These are phyloP conservation scores for Stagonosporopsis vannaccii DNA, from an alignment of 2,329 filamentous ascomycete species.

Conservation along the genomic window DNA sequence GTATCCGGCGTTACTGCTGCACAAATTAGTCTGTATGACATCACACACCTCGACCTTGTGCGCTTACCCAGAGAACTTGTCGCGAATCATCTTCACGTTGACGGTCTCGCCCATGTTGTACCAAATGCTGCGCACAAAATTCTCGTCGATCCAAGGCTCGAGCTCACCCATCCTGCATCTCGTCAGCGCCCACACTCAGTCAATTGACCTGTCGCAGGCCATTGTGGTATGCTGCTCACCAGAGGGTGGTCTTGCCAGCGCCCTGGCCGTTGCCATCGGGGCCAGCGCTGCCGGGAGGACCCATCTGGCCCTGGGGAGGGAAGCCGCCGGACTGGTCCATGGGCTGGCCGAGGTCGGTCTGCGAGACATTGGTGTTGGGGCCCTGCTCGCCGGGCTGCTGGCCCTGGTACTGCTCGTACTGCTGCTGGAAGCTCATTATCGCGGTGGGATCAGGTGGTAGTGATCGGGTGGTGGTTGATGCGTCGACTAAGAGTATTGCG, in stretches of 20 bases:
- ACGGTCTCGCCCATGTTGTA: slow-evolving; percentile 92
- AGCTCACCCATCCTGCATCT: slow-evolving; percentile 92
- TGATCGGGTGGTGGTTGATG: slow-evolving; percentile 22
- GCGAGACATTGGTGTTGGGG: slow-evolving; percentile 55
- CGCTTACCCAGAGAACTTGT: slow-evolving; percentile 93
- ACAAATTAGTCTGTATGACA: slow-evolving; percentile 31
- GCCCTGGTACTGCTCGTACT: slow-evolving; percentile 69
- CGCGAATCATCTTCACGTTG: slow-evolving; percentile 99
- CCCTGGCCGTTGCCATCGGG: slow-evolving; percentile 50
- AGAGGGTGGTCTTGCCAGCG: slow-evolving; percentile 61
- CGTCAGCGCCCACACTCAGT: slow-evolving; percentile 29
- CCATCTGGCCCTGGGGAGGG: slow-evolving; percentile 57
- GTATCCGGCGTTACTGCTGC: slow-evolving; percentile 96
- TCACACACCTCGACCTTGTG: slow-evolving; percentile 11
- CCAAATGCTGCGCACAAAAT: slow-evolving; percentile 95
- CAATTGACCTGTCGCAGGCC: slow-evolving; percentile 4
- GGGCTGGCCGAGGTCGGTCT: slow-evolving; percentile 63
- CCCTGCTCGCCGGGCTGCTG: slow-evolving; percentile 60
- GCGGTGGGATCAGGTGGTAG: slow-evolving; percentile 27
- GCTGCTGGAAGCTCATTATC: slow-evolving; percentile 71
- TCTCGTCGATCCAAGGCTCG: slow-evolving; percentile 99
- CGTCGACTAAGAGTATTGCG: slow-evolving; percentile 32
- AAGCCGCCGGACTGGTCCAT: slow-evolving; percentile 63
- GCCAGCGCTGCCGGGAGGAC: slow-evolving; percentile 48
- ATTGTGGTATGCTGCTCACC: slow-evolving; percentile 48